These are phyloP conservation scores for Juncus inflexus DNA, from an alignment of 176 grass and related monocot species.

Conservation along the genomic window DNA sequence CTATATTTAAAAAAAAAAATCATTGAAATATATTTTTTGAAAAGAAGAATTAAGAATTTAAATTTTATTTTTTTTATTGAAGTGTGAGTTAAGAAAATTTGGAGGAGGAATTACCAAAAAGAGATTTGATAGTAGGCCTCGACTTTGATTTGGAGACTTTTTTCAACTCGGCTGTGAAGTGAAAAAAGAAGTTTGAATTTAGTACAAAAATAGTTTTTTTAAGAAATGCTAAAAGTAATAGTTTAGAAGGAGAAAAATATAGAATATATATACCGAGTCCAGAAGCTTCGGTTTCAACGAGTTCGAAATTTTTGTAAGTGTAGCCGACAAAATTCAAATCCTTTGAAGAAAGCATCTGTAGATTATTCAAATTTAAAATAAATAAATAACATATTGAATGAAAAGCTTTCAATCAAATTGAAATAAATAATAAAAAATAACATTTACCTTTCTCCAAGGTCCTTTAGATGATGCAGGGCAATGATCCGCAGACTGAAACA, in stretches of 20 bases:
- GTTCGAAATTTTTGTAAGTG: slow-evolving; percentile 99
- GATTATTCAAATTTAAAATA: not conserved
- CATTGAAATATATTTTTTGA: not conserved
- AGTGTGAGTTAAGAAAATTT: no score
- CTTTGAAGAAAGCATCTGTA: slow-evolving; percentile 98
- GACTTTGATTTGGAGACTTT: slow-evolving; percentile 82
- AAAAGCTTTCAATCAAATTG: not conserved
- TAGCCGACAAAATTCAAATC: slow-evolving; percentile 97
- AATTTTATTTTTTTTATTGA: no score
- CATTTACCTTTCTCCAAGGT: slow-evolving; percentile 90
- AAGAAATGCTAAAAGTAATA: not conserved
- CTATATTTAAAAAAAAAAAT: slow-evolving; percentile 11
- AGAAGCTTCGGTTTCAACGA: slow-evolving; percentile 77
- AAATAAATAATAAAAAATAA: not conserved
- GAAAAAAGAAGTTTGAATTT: slow-evolving; percentile 6
- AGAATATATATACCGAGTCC: slow-evolving; percentile 59
- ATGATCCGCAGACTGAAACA: slow-evolving; percentile 42
- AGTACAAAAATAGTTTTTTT: not conserved
- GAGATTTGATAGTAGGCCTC: slow-evolving; percentile 77
- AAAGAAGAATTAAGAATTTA: not conserved
- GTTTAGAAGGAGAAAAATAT: not conserved
- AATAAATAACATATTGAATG: not conserved
- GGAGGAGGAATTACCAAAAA: slow-evolving; percentile 46
- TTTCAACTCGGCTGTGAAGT: slow-evolving; percentile 75
- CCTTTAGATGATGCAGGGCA: slow-evolving; percentile 67